Base-by-base conservation (phyloP, 352 stramenopile species). In the Globisporangium cystogenes region DNA sequence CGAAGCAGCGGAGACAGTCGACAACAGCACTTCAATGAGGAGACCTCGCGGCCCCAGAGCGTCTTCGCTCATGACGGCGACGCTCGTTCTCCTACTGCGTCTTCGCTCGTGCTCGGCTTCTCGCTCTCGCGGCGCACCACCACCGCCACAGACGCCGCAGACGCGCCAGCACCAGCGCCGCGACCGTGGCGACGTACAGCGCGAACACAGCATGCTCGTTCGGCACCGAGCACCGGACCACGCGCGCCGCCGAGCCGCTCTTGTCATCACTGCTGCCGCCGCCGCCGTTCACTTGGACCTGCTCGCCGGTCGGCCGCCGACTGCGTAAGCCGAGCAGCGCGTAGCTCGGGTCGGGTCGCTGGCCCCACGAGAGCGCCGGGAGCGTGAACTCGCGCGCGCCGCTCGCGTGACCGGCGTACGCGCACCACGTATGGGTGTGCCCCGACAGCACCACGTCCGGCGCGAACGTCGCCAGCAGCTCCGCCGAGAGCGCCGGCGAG, bases 281-380 rank as follows among this genome's bases (percentile, higher is more conserved):
- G 7, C 15, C 11, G 39, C 39, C n/a, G n/a, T 12, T 10, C 4
- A 7, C n/a, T 27, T 15, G 7, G 18, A 23, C 39, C 18, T 26
- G 39, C n/a, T 26, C 39, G 23, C 43, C 7, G 5, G 20, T 15
- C 4, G 41, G n/a, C 16, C 21, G 41, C n/a, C 48, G 55, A 40
- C 49, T 57, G 18, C 54, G 39, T 31, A 84, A 56, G 7, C 48
- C n/a, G 37, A 92, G 48, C 42, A 88, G 45, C 24, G 66, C 70
- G 53, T 92, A 92, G 72, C 74, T 88, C 42, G 82, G 82, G 37
- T 93, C 77, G 0, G 82, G 82, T 10, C 82, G 82, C 67, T 90
- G 78, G 5, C 79, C 76, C 82, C 82, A 93, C 36, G 82, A 79
- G 51, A 93, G 89, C n/a, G 82, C 59, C 6, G 82, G 77, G 4